phyloP scores from a whole-genome alignment of 2,329 filamentous ascomycete species.

The Alternaria triticimaculans region DNA sequence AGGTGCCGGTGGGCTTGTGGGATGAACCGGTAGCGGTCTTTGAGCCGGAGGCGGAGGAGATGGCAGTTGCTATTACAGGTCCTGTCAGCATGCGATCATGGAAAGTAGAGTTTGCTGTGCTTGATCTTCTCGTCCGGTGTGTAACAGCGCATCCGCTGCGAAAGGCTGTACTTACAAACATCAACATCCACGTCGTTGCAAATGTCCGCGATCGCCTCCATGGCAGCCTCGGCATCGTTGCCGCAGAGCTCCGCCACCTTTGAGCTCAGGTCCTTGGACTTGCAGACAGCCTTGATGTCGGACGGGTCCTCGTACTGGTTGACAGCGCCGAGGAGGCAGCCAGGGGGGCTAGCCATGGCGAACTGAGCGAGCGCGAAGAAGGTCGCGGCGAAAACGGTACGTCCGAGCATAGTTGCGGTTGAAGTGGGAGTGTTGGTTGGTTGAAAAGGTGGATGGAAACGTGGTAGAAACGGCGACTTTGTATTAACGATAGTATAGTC shows the following conservation, averaged over 20 bases:
- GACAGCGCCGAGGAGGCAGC: constrained; percentile 40
- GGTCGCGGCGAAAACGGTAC: constrained; percentile 34
- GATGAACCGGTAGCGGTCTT: constrained; percentile 21
- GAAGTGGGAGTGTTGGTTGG: neutral
- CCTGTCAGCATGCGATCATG: neutral
- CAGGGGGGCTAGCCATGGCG: constrained; percentile 31
- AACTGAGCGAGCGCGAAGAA: constrained; percentile 34
- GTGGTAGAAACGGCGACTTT: constrained; percentile 7
- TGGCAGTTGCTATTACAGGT: constrained; percentile 20
- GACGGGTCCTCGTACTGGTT: constrained; percentile 37
- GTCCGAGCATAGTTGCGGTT: constrained; percentile 36
- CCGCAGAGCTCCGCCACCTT: constrained; percentile 36
- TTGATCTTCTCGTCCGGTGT: neutral
- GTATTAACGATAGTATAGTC: constrained; percentile 17
- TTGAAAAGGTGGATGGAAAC: neutral
- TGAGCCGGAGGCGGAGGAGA: constrained; percentile 25
- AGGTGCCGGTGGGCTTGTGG: constrained; percentile 13
- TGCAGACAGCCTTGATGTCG: constrained; percentile 37
- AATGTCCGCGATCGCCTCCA: constrained; percentile 37
- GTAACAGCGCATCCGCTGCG: neutral
- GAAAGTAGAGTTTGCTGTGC: neutral
- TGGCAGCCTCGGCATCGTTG: constrained; percentile 26
- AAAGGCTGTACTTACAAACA: constrained; percentile 32
- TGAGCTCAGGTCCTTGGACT: constrained; percentile 31
- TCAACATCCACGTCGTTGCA: constrained; percentile 36